Evolutionary conservation across 2,329 filamentous ascomycete genomes (phyloP).

Genomic region (Arthrobotrys conoides): DNA sequence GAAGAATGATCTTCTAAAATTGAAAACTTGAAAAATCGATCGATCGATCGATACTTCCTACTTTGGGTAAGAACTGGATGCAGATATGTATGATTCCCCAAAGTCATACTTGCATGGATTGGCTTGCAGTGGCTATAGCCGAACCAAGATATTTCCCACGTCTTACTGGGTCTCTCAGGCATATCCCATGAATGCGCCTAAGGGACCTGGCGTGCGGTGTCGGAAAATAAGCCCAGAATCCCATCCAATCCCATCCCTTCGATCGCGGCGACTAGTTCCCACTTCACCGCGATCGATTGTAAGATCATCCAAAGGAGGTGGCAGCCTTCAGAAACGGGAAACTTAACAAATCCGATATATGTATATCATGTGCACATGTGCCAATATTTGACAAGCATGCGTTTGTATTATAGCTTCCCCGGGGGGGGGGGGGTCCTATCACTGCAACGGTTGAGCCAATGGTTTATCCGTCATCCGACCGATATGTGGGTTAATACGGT

Average conservation of each 20-base stretch:
- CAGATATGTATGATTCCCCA: not conserved
- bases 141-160: conserved; percentile 31
- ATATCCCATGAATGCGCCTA: conserved; percentile 7
- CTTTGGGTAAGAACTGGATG: not conserved
- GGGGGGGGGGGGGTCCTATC: too few species aligned
- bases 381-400: conserved; percentile 1
- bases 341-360: conserved; percentile 10
- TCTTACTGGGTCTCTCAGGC: conserved; percentile 2
- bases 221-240: not conserved
- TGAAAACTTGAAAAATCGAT: not conserved
- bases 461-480: not conserved
- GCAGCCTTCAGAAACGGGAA: not conserved
- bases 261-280: not conserved
- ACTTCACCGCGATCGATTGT: not conserved
- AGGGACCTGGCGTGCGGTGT: conserved; percentile 3
- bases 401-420: conserved; percentile 3
- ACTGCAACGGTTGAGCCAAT: conserved; percentile 12
- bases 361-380: conserved; percentile 25
- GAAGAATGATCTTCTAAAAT: not conserved
- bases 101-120: conserved; percentile 22
- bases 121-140: conserved; percentile 19
- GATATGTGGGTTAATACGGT: not conserved
- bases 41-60: conserved; percentile 11
- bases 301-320: not conserved
- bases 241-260: conserved; percentile 4